Percentiles rank a stretch among this genome's conserved stretches.
Evolutionary conservation across 2,329 filamentous ascomycete species (phyloP).

Genomic region (Calonectria ilicicola): DNA sequence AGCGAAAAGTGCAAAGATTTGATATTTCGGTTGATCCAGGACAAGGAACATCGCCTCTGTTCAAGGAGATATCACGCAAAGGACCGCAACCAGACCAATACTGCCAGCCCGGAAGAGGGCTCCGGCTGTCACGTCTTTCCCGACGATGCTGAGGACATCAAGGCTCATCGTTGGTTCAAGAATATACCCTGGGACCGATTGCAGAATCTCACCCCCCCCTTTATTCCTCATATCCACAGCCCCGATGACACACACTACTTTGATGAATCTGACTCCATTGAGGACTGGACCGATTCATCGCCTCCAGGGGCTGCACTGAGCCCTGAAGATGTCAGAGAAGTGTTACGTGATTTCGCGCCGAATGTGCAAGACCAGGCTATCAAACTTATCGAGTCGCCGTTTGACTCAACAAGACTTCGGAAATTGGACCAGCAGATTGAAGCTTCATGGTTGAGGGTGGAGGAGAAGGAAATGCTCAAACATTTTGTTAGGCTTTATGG

Average conservation of each 20-base stretch:
- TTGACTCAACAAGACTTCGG: slow-evolving; percentile 61
- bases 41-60: slow-evolving; percentile 81
- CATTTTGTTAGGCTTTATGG: slow-evolving; percentile 65
- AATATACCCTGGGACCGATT: slow-evolving; percentile 82
- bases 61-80: slow-evolving; percentile 79
- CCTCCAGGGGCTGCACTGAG: slow-evolving; percentile 47
- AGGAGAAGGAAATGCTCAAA: slow-evolving; percentile 58
- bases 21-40: slow-evolving; percentile 77
- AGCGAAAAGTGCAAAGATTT: slow-evolving; percentile 82
- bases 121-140: slow-evolving; percentile 77
- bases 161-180: slow-evolving; percentile 86
- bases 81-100: slow-evolving; percentile 56
- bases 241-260: slow-evolving; percentile 89
- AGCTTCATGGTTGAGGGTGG: slow-evolving; percentile 47
- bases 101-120: slow-evolving; percentile 35
- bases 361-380: slow-evolving; percentile 58
- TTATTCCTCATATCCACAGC: slow-evolving; percentile 78
- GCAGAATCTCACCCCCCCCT: slow-evolving; percentile 79
- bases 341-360: slow-evolving; percentile 53
- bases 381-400: slow-evolving; percentile 59
- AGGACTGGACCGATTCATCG: slow-evolving; percentile 68
- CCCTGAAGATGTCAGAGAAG: slow-evolving; percentile 45
- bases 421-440: slow-evolving; percentile 63
- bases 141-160: slow-evolving; percentile 90
- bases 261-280: slow-evolving; percentile 82